Evolutionary conservation across 768 basidiomycete species (phyloP), one percentile per base, ranked within the genome.

Genomic region (Suillus decipiens): DNA sequence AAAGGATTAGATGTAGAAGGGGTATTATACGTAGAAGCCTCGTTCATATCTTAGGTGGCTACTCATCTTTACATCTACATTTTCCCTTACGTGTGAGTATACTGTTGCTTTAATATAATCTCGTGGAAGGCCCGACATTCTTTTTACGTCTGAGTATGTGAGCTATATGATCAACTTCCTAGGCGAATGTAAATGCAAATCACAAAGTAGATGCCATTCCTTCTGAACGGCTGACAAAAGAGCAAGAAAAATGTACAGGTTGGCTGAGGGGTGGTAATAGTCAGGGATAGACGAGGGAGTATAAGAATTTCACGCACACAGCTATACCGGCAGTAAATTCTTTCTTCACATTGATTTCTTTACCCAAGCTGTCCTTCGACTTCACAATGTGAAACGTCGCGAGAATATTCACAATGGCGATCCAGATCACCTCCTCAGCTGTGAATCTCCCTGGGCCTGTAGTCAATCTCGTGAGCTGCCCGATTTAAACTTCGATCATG

Each of bases 1-100:
- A 71, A 67, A 3, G 80, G 77, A 19, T 58, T 75, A 62, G 75
- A 81, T 66, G 84, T 92, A 36, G 77, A 89, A 59, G 96, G 96
- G 5, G 69, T 72, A 48, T 47, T 93, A n/a, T 98, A 91, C 81
- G 92, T 85, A 71, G 96, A 99, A 73, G 92, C 94, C 0, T 90
- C 95, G 2, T 97, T 91, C 77, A 92, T 98, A 70, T 96, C 93
- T 54, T 78, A 74, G 59, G 59, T 34, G 17, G 19, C 36, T 50
- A 43, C 12, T 24, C 56, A 34, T 53, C 28, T 57, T 24, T 22
- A 15, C 34, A 37, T 55, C n/a, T 58, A 37, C 34, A 17, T 24
- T 56, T 37, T 15, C 37, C 5, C 9, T 15, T 39, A 15, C 22
- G 15, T 56, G 36, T 56, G 37, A 37, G 36, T 56, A 53, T 53